Evolutionary conservation across 495 filamentous ascomycete genomes (phyloP), one percentile per base, ranked within the genome.

Genomic region (Aspergillus heteromorphus): DNA sequence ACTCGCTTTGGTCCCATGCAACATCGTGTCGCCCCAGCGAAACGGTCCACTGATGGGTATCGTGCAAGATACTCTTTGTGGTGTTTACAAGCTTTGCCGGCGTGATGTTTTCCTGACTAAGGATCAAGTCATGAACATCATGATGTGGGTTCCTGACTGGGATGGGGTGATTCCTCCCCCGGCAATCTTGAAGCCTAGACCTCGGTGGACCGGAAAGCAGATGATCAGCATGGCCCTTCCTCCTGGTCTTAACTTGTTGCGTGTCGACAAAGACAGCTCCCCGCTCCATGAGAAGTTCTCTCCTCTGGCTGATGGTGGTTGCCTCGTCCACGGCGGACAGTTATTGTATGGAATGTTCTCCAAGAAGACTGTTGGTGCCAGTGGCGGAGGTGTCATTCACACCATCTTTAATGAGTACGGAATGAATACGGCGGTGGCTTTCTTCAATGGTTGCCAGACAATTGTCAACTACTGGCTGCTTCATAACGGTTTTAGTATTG

Each of bases 21-120:
- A 99, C 67, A 96, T 99, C 61, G 93, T 99, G 16, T 99, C 93
- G 7, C 95, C 93, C 16, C 93, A 99, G 72, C 86, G 92, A 55
- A 99, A 99, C 69, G 87, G 87, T 41, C 93, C 93, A 40, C 82
- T 99, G 45, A 99, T 99, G 93, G 93, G 93, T 82, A 99, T 99
- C 61, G 95, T 99, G 17, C 93, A 99, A 68, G 93, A 99, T 68
- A 95, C 93, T 34, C 77, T 99, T 48, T 92, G 90, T 62, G 93
- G 93, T 71, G 87, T 92, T 52, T 99, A 96, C 78, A 97, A 97
- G 74, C 84, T 99, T 59, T 92, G 87, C 60, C 88, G 93, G 45
- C 83, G 92, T 62, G 93, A 99, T 72, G 82, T 88, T 8, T 96
- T 99, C 73, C 72, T 99, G 55, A 86, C 80, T 21, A 89, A 89